Conservation (phyloP, 768 basidiomycete species). For the Rhizopogon rudus region DNA sequence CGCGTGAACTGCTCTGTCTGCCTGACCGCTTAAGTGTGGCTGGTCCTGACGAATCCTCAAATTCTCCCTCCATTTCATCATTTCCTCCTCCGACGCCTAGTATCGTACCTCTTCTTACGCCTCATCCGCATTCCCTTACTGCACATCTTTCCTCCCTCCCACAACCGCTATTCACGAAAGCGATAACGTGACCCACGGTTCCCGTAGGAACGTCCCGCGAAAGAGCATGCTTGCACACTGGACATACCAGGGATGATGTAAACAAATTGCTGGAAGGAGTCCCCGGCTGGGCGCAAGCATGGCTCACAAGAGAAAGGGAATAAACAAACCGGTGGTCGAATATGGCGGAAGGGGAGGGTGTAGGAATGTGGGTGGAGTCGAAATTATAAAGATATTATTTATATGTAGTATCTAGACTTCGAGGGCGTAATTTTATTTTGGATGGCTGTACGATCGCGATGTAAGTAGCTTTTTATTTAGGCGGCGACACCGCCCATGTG, state of each 20-base stretch:
- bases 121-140: slow-evolving; percentile 71
- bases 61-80: background rate
- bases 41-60: background rate
- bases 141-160: slow-evolving; percentile 16
- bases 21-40: slow-evolving; percentile 15
- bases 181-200: slow-evolving; percentile 86
- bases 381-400: slow-evolving; percentile 13
- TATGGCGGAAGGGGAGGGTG: slow-evolving; percentile 11
- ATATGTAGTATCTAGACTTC: background rate
- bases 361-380: slow-evolving; percentile 24
- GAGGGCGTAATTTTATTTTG: background rate
- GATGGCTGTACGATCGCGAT: background rate
- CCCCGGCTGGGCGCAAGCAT: slow-evolving; percentile 41
- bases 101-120: slow-evolving; percentile 82
- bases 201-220: slow-evolving; percentile 83
- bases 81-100: slow-evolving; percentile 44
- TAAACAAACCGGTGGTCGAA: slow-evolving; percentile 7
- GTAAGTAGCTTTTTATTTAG: no score
- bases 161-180: slow-evolving; percentile 55
- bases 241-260: slow-evolving; percentile 62
- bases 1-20: slow-evolving; percentile 18
- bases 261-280: slow-evolving; percentile 49
- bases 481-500: no score
- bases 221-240: slow-evolving; percentile 83
- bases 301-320: slow-evolving; percentile 13